These are phyloP conservation scores for Russula earlei DNA, from an alignment of 768 basidiomycete species.

Conservation along the genomic window DNA sequence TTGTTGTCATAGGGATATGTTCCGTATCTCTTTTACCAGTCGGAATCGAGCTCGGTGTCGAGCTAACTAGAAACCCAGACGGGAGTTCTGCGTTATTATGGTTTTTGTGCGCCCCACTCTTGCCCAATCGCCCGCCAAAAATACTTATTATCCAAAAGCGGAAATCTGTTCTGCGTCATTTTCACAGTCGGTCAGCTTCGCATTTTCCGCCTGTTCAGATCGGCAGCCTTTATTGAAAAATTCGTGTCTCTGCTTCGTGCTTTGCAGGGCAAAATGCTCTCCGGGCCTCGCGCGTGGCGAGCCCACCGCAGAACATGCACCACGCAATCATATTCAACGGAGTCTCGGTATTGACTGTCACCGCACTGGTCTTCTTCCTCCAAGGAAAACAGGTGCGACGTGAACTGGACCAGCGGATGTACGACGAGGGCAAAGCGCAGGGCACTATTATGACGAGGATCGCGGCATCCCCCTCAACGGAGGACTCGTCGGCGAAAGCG, in stretches of 20 bases:
- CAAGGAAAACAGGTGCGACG: conserved; percentile 56
- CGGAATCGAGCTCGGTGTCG: conserved; percentile 67
- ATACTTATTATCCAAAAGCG: background rate
- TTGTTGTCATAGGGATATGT: conserved; percentile 56
- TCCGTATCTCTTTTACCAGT: conserved; percentile 68
- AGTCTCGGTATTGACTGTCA: conserved; percentile 33
- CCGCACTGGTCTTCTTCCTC: conserved; percentile 39
- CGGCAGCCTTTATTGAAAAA: background rate
- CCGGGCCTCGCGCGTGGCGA: conserved; percentile 47
- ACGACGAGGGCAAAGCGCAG: conserved; percentile 1
- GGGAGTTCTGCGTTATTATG: conserved; percentile 69
- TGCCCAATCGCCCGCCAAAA: background rate
- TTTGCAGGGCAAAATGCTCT: conserved; percentile 43
- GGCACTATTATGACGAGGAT: background rate
- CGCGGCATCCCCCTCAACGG: background rate
- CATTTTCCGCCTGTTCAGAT: background rate
- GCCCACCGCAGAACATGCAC: conserved; percentile 69
- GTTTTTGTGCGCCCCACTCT: conserved; percentile 46
- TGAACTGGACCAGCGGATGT: conserved; percentile 48
- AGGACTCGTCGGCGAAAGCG: background rate
- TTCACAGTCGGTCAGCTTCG: background rate
- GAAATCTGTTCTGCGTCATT: background rate
- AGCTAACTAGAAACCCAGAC: conserved; percentile 72
- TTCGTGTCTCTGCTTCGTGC: background rate
- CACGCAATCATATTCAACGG: conserved; percentile 61